A percentile compares a stretch with the other conserved stretches of the same genome.
These are phyloP conservation scores for Globisporangium splendens DNA, from an alignment of 352 stramenopile species.

Conservation along the genomic window DNA sequence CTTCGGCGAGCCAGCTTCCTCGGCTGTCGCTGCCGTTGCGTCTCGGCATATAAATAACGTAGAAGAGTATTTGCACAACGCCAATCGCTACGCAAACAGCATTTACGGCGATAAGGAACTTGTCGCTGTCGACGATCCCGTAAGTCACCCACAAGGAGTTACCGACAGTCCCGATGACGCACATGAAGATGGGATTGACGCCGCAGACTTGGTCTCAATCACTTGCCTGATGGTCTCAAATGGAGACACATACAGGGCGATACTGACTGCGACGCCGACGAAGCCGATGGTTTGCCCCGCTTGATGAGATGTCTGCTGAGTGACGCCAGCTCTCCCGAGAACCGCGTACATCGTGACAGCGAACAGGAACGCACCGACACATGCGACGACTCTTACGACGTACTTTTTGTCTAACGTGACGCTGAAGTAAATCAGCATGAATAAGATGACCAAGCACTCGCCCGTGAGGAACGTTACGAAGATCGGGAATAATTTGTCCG, in stretches of 20 bases:
- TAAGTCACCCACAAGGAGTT: slow-evolving; percentile 51
- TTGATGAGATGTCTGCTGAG: slow-evolving; percentile 21
- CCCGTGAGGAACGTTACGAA: no score
- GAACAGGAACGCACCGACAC: no score
- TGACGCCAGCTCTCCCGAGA: slow-evolving; percentile 20
- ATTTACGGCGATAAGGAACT: slow-evolving; percentile 42
- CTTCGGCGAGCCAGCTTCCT: no score
- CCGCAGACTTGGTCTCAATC: slow-evolving; percentile 22
- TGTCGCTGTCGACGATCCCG: slow-evolving; percentile 36
- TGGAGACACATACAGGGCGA: slow-evolving; percentile 27
- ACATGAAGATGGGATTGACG: slow-evolving; percentile 50
- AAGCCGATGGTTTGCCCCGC: slow-evolving; percentile 7
- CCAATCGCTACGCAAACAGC: slow-evolving; percentile 31
- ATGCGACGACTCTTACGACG: no score
- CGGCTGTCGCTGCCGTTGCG: no score
- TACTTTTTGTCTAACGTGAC: no score
- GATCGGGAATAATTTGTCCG: no score
- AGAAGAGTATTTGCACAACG: slow-evolving; percentile 41
- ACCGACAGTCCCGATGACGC: slow-evolving; percentile 38
- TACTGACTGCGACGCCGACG: slow-evolving; percentile 19
- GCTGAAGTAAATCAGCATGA: no score
- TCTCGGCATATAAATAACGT: slow-evolving; percentile 28
- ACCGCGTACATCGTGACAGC: no score
- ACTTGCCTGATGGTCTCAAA: slow-evolving; percentile 32
- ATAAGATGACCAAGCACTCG: no score